Evolutionary conservation across 2,329 filamentous ascomycete species (phyloP).

Genomic region (Penicillium expansum): DNA sequence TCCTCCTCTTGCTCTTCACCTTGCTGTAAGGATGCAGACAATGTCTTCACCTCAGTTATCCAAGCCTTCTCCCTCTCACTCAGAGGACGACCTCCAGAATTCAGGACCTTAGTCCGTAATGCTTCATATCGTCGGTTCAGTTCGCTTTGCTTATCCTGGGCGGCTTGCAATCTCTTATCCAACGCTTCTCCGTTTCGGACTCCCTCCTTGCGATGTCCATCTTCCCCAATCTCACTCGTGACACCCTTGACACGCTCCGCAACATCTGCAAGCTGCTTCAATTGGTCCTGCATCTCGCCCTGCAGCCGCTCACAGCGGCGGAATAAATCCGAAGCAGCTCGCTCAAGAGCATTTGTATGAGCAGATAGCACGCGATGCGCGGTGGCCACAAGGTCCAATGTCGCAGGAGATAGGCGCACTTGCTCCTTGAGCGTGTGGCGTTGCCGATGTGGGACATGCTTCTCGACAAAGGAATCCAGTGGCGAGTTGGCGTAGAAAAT

Average conservation of each 20-base stretch:
- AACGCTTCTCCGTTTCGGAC: slow-evolving; percentile 34
- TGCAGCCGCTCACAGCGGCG: slow-evolving; percentile 50
- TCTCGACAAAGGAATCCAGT: slow-evolving; percentile 43
- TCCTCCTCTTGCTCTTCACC: slow-evolving; percentile 23
- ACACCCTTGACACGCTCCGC: slow-evolving; percentile 47
- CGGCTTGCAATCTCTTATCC: slow-evolving; percentile 41
- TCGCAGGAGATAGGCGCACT: slow-evolving; percentile 48
- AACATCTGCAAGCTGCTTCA: slow-evolving; percentile 46
- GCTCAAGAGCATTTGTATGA: slow-evolving; percentile 47
- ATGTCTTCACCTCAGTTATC: slow-evolving; percentile 43
- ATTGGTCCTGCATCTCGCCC: slow-evolving; percentile 48
- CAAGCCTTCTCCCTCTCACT: slow-evolving; percentile 48
- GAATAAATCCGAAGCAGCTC: slow-evolving; percentile 52
- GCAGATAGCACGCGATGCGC: slow-evolving; percentile 48
- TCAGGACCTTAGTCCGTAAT: slow-evolving; percentile 44
- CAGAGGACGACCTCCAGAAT: slow-evolving; percentile 44
- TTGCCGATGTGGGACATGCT: slow-evolving; percentile 44
- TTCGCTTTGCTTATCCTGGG: slow-evolving; percentile 40
- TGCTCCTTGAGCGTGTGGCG: slow-evolving; percentile 45
- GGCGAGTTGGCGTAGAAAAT: slow-evolving; percentile 41
- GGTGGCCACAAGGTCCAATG: slow-evolving; percentile 47
- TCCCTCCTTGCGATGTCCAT: slow-evolving; percentile 33
- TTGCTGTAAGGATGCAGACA: slow-evolving; percentile 37
- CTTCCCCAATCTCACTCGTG: slow-evolving; percentile 39
- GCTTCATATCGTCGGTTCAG: slow-evolving; percentile 44